Base-by-base conservation (phyloP, 2,329 filamentous ascomycete genomes). In the Chrysoporthe cubensis region DNA sequence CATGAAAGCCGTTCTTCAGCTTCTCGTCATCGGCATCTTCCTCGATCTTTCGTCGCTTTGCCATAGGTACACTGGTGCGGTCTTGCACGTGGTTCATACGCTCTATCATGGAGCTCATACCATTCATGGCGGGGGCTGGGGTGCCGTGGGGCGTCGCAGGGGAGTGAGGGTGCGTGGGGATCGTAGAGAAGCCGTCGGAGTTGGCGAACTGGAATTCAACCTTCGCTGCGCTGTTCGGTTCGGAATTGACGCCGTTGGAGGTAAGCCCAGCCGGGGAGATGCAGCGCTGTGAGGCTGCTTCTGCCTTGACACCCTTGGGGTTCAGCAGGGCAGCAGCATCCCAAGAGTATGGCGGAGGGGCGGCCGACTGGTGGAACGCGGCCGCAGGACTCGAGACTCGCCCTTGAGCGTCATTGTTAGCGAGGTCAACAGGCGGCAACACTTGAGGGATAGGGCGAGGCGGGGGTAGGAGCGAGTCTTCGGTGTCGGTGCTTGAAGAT, bases 11-110 rank as follows among this genome's bases (percentile, higher is more conserved):
- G 48, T 76, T 75, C 64, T 81, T 83, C 50, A 78, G 48, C 34
- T 58, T 40, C 32, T 43, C 48, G 65, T 66, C 78, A 32, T 79
- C 73, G 21, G 81, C 76, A 60, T 82, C 76, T 44, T 84, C 80
- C 60, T 83, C 80, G 9, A 86, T 78, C 75, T 88, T 94, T 64
- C 88, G 80, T 63, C 89, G 88, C 79, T 95, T 95, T 40, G 84
- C 80, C 26, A 91, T 87, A 2, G 85, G 83, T 42, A 82, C 75
- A 77, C 83, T 70, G 75, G 81, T 73, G 37, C 94, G 90, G 63
- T 90, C 85, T 71, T 92, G 86, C 16, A 96, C 87, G 71, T 90
- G 89, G 76, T 94, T 92, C 76, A 94, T 83, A 43, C 88, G 86
- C 77, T 96, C 92, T 58, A 97, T 87, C 80, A 94, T 87, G 66